Base-by-base conservation (phyloP, 306 rosid genomes). In the Prunus kanzakura region DNA sequence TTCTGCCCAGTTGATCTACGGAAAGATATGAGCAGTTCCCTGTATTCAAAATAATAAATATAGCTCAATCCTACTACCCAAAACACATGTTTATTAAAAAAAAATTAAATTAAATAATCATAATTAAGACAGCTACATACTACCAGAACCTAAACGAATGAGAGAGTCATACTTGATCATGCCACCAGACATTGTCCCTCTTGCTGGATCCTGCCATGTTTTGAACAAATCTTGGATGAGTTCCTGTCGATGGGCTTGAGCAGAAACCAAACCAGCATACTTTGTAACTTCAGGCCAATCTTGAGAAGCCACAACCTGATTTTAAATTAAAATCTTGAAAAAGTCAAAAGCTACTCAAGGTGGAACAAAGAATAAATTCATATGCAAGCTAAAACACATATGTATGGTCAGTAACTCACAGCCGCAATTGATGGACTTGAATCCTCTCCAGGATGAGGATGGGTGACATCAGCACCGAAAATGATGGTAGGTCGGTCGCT, bases 1-100 rank as follows among this genome's bases (percentile, higher is more conserved):
- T 95, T 95, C 75, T 89, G 97, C 63, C 99, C 97, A 65, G 99
- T 95, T 51, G 97, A 97, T 80, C 96, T 87, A n/a, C 97, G 85
- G 87, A 95, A 95, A 61, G 99, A 95, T 79, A 92, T 92, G 77
- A 95, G 99, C 22, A 95, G 92, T n/a, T 95, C 99, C 86, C 99
- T 95, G 86, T 38, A 45, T 73, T 7, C 35, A 58, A 32, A 63
- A 76, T 50, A 45, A 10, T 61, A 8, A 43, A 73, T 1, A 41
- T 14, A 60, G 10, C 60, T 19, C 2, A 69, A 23, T 65, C 46
- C 52, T 27, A 69, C 54, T 67, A 13, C 25, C 11, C 23, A 38
- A 13, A 0, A 49, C 52, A 16, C 1, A 14, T 54, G 15, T 71
- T 38, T 14, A 56, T 32, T 3, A 6, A 25, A 49, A 49, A 1